Conservation (phyloP, 805 yeast species). For the Candida ascalaphidarum region DNA sequence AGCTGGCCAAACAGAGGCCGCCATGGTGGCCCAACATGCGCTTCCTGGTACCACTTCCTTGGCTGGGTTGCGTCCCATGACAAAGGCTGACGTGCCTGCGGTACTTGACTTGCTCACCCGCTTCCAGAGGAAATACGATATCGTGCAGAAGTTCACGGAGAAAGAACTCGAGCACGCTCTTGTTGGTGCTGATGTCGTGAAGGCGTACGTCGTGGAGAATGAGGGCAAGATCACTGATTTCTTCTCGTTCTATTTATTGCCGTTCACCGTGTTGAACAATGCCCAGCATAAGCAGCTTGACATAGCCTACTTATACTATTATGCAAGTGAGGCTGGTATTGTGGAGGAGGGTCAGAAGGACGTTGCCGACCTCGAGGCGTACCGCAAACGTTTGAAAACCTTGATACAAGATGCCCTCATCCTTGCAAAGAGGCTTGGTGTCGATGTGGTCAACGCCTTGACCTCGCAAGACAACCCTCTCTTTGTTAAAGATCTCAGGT, state of each 20-base stretch:
- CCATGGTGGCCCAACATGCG: constrained; percentile 55
- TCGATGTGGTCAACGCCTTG: constrained; percentile 91
- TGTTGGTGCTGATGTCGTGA: constrained; percentile 59
- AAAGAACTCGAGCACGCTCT: constrained; percentile 80
- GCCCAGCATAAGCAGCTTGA: constrained; percentile 58
- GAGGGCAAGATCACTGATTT: constrained; percentile 75
- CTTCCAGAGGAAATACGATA: constrained; percentile 64
- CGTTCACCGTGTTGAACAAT: constrained; percentile 73
- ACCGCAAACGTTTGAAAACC: constrained; percentile 50
- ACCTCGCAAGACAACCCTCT: constrained; percentile 84
- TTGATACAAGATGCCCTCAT: constrained; percentile 71
- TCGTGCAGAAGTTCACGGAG: constrained; percentile 59
- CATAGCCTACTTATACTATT: constrained; percentile 84
- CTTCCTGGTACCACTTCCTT: constrained; percentile 44
- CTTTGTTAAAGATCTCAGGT: constrained; percentile 74
- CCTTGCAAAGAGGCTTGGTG: constrained; percentile 54
- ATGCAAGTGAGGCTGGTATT: constrained; percentile 61
- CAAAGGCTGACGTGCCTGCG: constrained; percentile 51
- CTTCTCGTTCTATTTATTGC: constrained; percentile 81
- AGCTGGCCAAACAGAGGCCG: constrained; percentile 52
- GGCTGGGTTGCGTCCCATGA: constrained; percentile 51
- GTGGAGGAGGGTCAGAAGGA: too few relatives aligned
- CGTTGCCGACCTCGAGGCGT: constrained; percentile 30
- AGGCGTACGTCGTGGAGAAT: constrained; percentile 68
- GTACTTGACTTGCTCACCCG: constrained; percentile 50